Conservation (phyloP, 1,284 basidiomycete genomes). For the Wallemia hederae region DNA sequence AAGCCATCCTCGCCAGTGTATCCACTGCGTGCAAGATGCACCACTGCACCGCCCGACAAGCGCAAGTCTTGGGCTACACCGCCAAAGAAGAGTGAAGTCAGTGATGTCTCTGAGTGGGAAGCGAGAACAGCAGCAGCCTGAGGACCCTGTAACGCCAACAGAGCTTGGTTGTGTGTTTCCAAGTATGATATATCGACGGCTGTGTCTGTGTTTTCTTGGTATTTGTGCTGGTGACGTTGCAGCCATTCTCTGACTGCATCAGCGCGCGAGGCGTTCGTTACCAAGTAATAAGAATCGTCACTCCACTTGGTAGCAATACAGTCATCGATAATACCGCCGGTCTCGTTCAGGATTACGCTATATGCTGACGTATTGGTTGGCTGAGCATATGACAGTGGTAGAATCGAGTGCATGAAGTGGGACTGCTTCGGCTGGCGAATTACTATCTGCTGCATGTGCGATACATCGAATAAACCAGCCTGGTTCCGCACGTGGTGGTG, state of each 20-base stretch:
- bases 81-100: conserved; percentile 45
- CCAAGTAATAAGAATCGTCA: conserved; percentile 59
- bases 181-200: neutral
- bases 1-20: conserved; percentile 99
- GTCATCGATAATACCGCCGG: conserved; percentile 88
- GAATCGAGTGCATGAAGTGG: conserved; percentile 65
- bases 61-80: conserved; percentile 37
- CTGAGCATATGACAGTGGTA: conserved; percentile 31
- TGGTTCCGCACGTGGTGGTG: conserved; percentile 65
- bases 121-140: conserved; percentile 51
- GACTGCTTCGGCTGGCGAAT: conserved; percentile 11
- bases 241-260: conserved; percentile 60
- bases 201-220: neutral
- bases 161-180: conserved; percentile 27
- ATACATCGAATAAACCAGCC: conserved; percentile 83
- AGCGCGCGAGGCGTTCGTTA: conserved; percentile 78
- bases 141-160: conserved; percentile 76
- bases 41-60: conserved; percentile 35
- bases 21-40: conserved; percentile 75
- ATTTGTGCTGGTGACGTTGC: conserved; percentile 27
- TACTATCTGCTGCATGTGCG: conserved; percentile 43
- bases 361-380: conserved; percentile 42
- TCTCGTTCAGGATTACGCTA: conserved; percentile 60
- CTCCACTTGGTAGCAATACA: conserved; percentile 48
- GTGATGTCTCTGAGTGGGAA: conserved; percentile 37